Evolutionary conservation across 768 basidiomycete species (phyloP), one percentile per base, ranked within the genome.

Genomic region (Phylloporus sp.): DNA sequence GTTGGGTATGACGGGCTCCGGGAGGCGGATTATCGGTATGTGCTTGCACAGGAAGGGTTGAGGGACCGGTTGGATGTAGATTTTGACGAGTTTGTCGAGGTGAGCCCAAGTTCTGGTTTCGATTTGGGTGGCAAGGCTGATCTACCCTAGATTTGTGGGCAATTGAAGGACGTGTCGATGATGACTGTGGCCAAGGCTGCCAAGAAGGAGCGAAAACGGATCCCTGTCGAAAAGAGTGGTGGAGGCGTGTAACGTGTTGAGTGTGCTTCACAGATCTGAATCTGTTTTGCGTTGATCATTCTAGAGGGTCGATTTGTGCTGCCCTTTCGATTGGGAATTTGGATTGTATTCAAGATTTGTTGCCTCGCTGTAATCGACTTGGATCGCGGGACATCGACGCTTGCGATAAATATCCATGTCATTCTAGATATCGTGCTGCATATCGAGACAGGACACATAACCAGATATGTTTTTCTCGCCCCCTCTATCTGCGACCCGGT

Each of bases 31-130:
- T 76, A 84, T 38, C 78, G 82, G 29, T 87, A 91, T 64, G 89
- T 91, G 1, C 75, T 95, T 46, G 77, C 78, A 49, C 84, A 88
- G 65, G 84, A 87, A 54, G 93, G 89, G 4, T 81, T 89, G 66
- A 70, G 73, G 44, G 68, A 70, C 20, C 73, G 76, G 59, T 68
- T 70, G 26, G 77, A 78, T 24, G 70, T 97, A 42, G 82, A 85
- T 55, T 83, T 91, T 60, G 88, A 95, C 57, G 89, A 91, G 63
- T 95, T 95, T 67, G 75, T 94, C 44, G 91, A 95, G 81, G 90
- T 90, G 57, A 13, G 83, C 71, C 2, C 10, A 16, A 2, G 9
- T 2, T 35, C 13, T 10, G 29, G 7, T 10, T 8, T 28, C 22
- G 22, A n/a, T 5, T 29, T 7, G 13, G 1, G 8, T 1, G 12